These are phyloP conservation scores for Westerdykella aurantiaca DNA, from an alignment of 2,329 filamentous ascomycete genomes.

Conservation along the genomic window DNA sequence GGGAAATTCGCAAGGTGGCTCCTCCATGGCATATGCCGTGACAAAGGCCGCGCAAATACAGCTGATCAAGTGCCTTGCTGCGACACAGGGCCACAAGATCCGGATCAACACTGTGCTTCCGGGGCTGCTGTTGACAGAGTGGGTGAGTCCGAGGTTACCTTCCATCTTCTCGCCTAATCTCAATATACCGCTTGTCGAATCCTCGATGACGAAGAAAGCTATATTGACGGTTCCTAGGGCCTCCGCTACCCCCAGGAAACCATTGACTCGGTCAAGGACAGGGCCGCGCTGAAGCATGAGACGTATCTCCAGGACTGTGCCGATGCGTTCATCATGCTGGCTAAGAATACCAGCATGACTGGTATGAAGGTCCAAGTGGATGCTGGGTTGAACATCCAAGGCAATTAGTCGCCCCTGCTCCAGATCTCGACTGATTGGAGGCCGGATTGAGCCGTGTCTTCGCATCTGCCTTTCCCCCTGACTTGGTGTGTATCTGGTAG, in stretches of 20 bases:
- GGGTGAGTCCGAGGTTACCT: constrained; percentile 16
- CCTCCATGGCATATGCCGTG: constrained; percentile 65
- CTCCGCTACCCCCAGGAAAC: constrained; percentile 53
- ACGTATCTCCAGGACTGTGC: constrained; percentile 51
- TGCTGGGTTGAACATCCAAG: constrained; percentile 31
- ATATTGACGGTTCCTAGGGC: constrained; percentile 37
- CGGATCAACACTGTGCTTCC: constrained; percentile 62
- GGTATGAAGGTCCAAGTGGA: constrained; percentile 43
- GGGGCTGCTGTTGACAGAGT: constrained; percentile 57
- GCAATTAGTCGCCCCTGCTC: background rate
- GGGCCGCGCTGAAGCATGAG: constrained; percentile 55
- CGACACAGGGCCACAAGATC: constrained; percentile 57
- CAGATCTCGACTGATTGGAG: background rate
- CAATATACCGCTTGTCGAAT: background rate
- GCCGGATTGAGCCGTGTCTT: background rate
- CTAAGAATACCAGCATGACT: constrained; percentile 50
- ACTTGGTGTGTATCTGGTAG: too few species aligned
- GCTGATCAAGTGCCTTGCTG: constrained; percentile 60
- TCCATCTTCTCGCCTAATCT: background rate
- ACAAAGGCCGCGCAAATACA: constrained; percentile 71
- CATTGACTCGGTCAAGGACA: constrained; percentile 50
- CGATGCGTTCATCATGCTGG: constrained; percentile 51
- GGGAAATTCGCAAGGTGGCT: constrained; percentile 48
- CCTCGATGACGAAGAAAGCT: background rate
- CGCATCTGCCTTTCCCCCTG: too few species aligned